These are phyloP conservation scores for Tylopilus rubrobrunneus DNA, from an alignment of 768 basidiomycete species.

Conservation along the genomic window DNA sequence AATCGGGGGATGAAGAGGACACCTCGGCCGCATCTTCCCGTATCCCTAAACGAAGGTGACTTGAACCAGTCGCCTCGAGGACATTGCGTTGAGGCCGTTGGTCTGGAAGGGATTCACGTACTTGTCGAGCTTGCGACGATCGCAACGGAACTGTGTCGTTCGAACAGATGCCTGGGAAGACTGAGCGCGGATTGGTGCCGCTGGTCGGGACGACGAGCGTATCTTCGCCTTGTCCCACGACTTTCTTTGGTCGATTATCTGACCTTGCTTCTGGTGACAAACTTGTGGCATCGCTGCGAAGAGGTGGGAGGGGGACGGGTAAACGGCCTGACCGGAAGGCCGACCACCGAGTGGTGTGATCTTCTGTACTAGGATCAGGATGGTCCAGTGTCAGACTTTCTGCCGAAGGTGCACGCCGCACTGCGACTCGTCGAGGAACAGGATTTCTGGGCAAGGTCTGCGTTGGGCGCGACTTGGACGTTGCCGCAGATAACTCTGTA, in stretches of 20 bases:
- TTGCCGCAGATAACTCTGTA: neutral
- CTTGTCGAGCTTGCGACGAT: neutral
- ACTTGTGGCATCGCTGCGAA: neutral
- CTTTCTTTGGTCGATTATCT: neutral
- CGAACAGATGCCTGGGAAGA: neutral
- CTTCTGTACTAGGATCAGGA: neutral
- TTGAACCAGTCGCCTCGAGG: neutral
- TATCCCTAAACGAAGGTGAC: neutral
- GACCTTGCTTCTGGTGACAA: neutral
- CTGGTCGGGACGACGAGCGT: neutral
- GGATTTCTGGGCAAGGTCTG: neutral
- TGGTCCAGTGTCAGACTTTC: conserved; percentile 2
- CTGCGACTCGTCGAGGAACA: neutral
- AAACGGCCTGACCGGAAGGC: conserved; percentile 28
- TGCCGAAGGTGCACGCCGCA: neutral
- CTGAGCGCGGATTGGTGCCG: neutral
- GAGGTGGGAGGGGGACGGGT: conserved; percentile 10
- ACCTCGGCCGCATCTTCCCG: neutral
- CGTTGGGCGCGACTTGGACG: neutral
- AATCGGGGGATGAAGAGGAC: neutral
- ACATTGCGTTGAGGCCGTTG: neutral
- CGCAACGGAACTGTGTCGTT: neutral
- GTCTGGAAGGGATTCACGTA: too few relatives aligned
- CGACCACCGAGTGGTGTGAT: conserved; percentile 15
- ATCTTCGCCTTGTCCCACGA: neutral